Evolutionary conservation across 225 moss, liverwort and hornwort genomes (phyloP).

Genomic region (Sphagnum tenellum): DNA sequence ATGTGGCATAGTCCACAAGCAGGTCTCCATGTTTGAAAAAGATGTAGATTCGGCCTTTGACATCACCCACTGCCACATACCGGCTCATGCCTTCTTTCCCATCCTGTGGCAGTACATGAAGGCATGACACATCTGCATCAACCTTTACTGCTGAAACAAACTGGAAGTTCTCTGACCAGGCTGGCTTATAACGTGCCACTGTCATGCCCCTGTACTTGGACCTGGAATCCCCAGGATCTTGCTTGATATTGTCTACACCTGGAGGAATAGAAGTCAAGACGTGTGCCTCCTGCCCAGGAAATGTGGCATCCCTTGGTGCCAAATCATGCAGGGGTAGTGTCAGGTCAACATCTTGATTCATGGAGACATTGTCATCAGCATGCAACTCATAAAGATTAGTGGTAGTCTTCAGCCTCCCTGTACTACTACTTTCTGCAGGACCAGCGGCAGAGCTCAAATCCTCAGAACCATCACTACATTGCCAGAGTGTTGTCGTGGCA

Average conservation of each 20-base stretch:
- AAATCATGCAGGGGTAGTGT: conserved; percentile 6
- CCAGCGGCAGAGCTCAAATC: not conserved
- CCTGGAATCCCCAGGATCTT: conserved; percentile 6
- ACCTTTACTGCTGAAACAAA: conserved; percentile 91
- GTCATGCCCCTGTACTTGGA: conserved; percentile 44
- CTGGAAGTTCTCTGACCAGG: conserved; percentile 89
- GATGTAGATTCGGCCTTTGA: conserved; percentile 68
- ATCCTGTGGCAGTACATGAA: conserved; percentile 73
- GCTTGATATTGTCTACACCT: not conserved
- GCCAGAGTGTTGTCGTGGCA: conserved; percentile 2
- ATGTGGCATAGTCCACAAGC: conserved; percentile 58
- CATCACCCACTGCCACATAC: conserved; percentile 77
- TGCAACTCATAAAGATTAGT: not conserved
- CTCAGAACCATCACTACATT: conserved; percentile 5
- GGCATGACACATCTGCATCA: conserved; percentile 69
- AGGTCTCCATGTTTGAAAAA: conserved; percentile 75
- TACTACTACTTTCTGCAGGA: not conserved
- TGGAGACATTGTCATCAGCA: not conserved
- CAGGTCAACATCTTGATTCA: not conserved
- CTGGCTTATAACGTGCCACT: conserved; percentile 78
- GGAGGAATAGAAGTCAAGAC: conserved; percentile 7
- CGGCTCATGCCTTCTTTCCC: conserved; percentile 70
- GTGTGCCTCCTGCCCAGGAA: conserved; percentile 3
- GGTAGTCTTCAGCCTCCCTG: not conserved
- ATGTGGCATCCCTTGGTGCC: not conserved